Evolutionary conservation across 176 grass and related monocot species (phyloP), one percentile per base, ranked within the genome.

Genomic region (Bolboschoenus planiculmis): DNA sequence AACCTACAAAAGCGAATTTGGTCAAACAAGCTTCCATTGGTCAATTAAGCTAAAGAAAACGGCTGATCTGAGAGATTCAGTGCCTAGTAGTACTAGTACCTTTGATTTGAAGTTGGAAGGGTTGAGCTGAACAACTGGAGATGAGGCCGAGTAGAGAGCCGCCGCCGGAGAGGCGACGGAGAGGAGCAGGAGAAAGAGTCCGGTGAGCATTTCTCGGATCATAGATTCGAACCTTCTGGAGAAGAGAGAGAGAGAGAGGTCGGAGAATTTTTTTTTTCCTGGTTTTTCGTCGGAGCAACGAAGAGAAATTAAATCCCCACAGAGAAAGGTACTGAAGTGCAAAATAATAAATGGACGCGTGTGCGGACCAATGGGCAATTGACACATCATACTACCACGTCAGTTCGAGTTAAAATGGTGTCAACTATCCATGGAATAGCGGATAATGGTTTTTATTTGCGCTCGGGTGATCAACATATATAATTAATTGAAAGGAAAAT

Each of bases 61-160:
- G 27, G 21, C 27, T 81, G 88, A 93, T 88, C 87, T 82, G 77
- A 70, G 4, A n/a, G 57, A n/a, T 9, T 4, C 26, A 78, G 7
- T 34, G 4, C 18, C 15, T 18, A 82, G 33, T 50, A 48, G 64
- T 53, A 95, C 92, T 50, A 58, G 65, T 60, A 95, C 97, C 93
- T 99, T 99, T 24, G 91, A 93, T 87, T 99, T 99, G 93, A 99
- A 99, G 83, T 95, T 99, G 82, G 72, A 88, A 60, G 96, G 93
- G 64, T 54, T 95, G 84, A 99, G 91, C 76, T 99, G 96, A 72
- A 99, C 59, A 84, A 99, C 93, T 16, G 96, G 91, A 34, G 96
- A 99, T 44, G 93, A 92, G 48, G 89, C 81, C 0, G 96, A 93
- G 83, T 99, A 99, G 40, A 99, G 93, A 0, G 96, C 91, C 29